Evolutionary conservation across 148 eudicot species (phyloP).

Genomic region (Polygonum maritimum): DNA sequence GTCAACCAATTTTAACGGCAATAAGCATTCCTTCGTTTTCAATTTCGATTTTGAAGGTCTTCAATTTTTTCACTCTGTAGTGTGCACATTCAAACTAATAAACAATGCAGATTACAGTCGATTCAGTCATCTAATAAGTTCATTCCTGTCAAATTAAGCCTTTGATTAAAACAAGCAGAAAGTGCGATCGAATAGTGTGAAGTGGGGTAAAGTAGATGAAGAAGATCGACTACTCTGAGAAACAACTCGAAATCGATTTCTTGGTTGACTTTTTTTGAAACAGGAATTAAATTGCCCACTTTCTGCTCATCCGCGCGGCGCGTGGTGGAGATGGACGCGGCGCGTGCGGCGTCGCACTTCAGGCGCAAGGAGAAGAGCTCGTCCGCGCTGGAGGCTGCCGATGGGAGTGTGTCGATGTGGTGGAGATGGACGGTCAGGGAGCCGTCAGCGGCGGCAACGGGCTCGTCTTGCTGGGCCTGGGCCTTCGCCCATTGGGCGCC

Average conservation of each 20-base stretch:
- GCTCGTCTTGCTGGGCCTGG: background rate
- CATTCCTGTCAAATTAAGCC: background rate
- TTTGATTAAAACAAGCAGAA: background rate
- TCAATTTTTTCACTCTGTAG: background rate
- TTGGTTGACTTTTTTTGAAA: no score
- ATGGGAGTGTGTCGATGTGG: constrained; percentile 44
- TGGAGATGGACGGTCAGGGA: constrained; percentile 32
- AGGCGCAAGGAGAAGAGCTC: constrained; percentile 48
- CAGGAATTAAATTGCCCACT: no score
- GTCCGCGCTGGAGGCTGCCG: constrained; percentile 31
- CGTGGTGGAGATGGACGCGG: constrained; percentile 13
- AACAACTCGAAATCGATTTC: constrained; percentile 95
- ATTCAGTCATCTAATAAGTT: background rate
- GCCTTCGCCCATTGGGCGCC: constrained; percentile 2
- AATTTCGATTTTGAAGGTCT: background rate
- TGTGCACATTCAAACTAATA: background rate
- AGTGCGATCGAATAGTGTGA: background rate
- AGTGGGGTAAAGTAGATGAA: background rate
- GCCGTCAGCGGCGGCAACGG: constrained; percentile 9
- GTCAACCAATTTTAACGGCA: no score
- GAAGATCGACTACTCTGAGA: constrained; percentile 46
- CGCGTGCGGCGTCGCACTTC: constrained; percentile 47
- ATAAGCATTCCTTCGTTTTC: background rate
- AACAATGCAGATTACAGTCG: background rate
- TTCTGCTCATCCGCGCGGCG: no score